phyloP scores from a whole-genome alignment of 495 filamentous ascomycete genomes.

The Lasiosphaeria ovina region DNA sequence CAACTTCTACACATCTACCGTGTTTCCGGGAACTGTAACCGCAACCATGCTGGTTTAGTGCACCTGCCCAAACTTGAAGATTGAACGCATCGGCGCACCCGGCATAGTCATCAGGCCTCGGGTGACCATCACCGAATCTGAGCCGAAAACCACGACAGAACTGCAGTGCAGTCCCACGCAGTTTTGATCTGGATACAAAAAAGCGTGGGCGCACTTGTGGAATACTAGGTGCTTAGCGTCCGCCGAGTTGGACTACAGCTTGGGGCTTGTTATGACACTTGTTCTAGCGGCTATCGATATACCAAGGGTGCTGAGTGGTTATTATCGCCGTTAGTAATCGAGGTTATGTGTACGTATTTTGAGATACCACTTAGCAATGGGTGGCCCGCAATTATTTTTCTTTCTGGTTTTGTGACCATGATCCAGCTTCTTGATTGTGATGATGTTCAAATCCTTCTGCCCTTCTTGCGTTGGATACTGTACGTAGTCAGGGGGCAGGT shows the following conservation, averaged over 20 bases:
- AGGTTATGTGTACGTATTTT: too few species aligned
- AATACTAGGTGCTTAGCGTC: neutral
- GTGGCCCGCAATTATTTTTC: too few species aligned
- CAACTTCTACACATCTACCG: slow-evolving; percentile 6
- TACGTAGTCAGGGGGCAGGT: too few species aligned
- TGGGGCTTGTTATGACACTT: too few species aligned
- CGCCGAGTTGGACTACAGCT: neutral
- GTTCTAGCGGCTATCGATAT: too few species aligned
- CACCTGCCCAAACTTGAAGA: slow-evolving; percentile 11
- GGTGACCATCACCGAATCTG: slow-evolving; percentile 3
- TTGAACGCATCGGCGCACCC: slow-evolving; percentile 7
- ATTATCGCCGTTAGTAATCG: too few species aligned
- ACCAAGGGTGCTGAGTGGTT: too few species aligned
- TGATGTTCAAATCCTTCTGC: too few species aligned
- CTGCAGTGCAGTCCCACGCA: neutral
- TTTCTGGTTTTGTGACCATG: too few species aligned
- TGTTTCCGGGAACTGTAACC: slow-evolving; percentile 10
- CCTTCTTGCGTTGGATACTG: too few species aligned
- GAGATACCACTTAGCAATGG: too few species aligned
- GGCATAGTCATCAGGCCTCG: slow-evolving; percentile 6
- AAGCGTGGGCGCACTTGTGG: neutral
- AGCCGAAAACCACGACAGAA: slow-evolving; percentile 8
- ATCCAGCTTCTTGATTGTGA: too few species aligned
- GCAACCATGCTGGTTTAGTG: slow-evolving; percentile 9
- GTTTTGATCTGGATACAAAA: neutral